A percentile compares a stretch with the other conserved stretches of the same genome.
Conservation (phyloP, 768 basidiomycete species). For the Hericium rajendrae region DNA sequence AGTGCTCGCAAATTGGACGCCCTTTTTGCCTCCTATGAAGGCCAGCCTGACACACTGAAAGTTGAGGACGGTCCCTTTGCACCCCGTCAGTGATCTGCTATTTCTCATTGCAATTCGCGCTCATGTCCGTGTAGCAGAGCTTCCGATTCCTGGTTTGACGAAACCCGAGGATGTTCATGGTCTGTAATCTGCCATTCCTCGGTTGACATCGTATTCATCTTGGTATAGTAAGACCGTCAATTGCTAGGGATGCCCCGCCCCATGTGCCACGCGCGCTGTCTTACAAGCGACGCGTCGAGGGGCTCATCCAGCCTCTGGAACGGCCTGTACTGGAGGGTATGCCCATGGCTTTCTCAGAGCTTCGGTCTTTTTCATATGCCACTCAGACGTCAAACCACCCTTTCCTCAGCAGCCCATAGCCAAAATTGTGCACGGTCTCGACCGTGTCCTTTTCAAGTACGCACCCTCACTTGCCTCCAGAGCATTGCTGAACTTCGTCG, state of each 20-base stretch:
- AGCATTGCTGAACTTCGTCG: background rate
- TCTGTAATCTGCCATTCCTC: background rate
- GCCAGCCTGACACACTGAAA: no score
- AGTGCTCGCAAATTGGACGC: no score
- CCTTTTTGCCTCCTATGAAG: no score
- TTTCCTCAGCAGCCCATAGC: constrained; percentile 47
- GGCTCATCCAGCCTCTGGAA: constrained; percentile 11
- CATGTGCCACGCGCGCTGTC: background rate
- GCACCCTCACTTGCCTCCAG: constrained; percentile 13
- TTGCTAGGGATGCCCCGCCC: background rate
- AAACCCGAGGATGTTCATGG: background rate
- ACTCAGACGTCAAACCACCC: constrained; percentile 34
- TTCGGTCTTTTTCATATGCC: background rate
- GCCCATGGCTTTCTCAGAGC: background rate
- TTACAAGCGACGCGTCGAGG: constrained; percentile 15
- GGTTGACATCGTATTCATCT: no score
- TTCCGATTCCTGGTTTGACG: background rate
- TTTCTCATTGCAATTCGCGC: background rate
- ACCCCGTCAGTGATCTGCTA: background rate
- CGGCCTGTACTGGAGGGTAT: constrained; percentile 11
- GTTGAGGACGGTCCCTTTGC: no score
- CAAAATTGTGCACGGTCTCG: constrained; percentile 52
- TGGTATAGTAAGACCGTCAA: no score
- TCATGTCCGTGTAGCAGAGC: background rate
- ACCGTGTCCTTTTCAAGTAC: constrained; percentile 70